A percentile compares a stretch with the other conserved stretches of the same genome.
phyloP scores from a whole-genome alignment of 805 yeast species.

The Allodekkera sacchari region DNA sequence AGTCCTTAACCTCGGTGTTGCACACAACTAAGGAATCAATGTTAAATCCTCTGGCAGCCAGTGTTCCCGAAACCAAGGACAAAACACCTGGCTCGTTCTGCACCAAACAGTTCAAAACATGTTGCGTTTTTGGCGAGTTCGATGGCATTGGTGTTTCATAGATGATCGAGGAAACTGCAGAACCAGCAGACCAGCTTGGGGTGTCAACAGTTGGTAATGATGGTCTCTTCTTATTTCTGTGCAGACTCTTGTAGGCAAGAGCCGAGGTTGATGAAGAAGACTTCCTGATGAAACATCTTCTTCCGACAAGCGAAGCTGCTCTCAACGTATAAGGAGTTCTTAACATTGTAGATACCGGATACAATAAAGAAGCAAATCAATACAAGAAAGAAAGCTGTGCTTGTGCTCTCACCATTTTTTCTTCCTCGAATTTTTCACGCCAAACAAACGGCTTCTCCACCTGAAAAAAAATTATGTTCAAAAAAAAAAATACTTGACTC shows the following conservation, averaged over 20 bases:
- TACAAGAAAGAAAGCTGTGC: too few relatives aligned
- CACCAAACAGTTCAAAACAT: conserved; percentile 91
- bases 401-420: too few relatives aligned
- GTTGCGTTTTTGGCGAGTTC: conserved; percentile 62
- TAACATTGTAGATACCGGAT: too few relatives aligned
- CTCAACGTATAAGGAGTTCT: too few relatives aligned
- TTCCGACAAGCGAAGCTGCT: conserved; percentile 1
- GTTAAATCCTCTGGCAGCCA: conserved; percentile 98
- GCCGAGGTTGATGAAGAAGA: conserved; percentile 81
- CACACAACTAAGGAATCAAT: conserved; percentile 96
- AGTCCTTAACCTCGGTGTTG: conserved; percentile 90
- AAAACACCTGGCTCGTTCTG: conserved; percentile 99
- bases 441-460: too few relatives aligned
- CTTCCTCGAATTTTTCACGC: too few relatives aligned
- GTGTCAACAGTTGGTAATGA: conserved; percentile 89
- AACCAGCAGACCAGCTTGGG: conserved; percentile 92
- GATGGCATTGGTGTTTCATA: conserved; percentile 80
- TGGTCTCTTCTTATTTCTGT: conserved; percentile 79
- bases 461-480: too few relatives aligned
- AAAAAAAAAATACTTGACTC: too few relatives aligned
- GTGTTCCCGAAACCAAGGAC: conserved; percentile 84
- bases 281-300: conserved; percentile 7
- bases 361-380: too few relatives aligned
- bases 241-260: conserved; percentile 85
- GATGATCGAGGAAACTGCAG: conserved; percentile 91